Conservation (phyloP, 305 asterid species). For the Solanum hybrid region DNA sequence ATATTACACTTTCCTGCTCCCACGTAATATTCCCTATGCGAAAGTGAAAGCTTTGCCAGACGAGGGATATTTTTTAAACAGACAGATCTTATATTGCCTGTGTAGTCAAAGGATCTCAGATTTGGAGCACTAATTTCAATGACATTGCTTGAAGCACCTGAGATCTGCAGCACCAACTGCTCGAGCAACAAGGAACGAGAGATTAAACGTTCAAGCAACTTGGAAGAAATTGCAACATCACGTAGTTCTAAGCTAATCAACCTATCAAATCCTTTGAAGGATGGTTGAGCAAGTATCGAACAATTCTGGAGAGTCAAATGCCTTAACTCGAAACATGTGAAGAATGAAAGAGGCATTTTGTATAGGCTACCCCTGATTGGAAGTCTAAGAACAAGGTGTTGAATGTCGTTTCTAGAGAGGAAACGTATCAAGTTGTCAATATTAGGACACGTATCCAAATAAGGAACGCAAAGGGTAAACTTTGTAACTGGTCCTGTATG, state of each 20-base stretch:
- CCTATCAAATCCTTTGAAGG: slow-evolving; percentile 8
- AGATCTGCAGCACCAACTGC: neutral
- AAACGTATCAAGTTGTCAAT: slow-evolving; percentile 1
- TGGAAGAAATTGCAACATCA: neutral
- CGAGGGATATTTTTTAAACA: neutral
- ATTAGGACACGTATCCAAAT: neutral
- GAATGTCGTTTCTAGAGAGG: neutral
- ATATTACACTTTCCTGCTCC: neutral
- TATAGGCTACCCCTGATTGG: neutral
- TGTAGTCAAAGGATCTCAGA: neutral
- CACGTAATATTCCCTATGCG: neutral
- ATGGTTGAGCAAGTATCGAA: neutral
- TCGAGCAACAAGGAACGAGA: slow-evolving; percentile 4
- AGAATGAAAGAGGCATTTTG: neutral
- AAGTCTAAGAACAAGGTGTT: slow-evolving; percentile 5
- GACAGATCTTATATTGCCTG: neutral
- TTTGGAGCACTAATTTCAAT: slow-evolving; percentile 1
- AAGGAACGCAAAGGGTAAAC: slow-evolving; percentile 5
- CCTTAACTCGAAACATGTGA: neutral
- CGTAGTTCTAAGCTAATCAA: neutral
- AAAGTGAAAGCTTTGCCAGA: neutral
- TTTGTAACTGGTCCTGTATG: slow-evolving; percentile 13
- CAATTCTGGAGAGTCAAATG: slow-evolving; percentile 7
- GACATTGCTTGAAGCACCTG: neutral
- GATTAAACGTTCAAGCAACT: neutral